Base-by-base conservation (phyloP, 139 green algal genomes). In the Chlorella sp. region DNA sequence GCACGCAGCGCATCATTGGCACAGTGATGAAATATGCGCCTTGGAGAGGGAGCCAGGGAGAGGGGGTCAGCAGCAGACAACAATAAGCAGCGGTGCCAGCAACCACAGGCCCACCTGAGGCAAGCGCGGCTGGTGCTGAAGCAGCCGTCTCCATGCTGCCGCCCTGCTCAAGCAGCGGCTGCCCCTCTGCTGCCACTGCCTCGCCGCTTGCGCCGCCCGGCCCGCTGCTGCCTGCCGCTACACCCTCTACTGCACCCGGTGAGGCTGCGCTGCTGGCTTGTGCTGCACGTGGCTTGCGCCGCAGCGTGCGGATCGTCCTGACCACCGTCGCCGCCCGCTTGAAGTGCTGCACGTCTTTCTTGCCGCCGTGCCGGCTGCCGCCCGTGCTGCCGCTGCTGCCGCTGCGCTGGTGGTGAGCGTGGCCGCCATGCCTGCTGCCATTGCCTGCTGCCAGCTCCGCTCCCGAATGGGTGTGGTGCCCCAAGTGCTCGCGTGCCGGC, bases 271-370 rank as follows among this genome's bases (percentile, higher is more conserved):
- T 1, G 51, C 30, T 30, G 30, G 51, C 12, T 28, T 36, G 6
- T 63, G 71, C 26, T 34, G 23, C 78, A 47, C 64, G 28, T 16
- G 63, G 30, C 63, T n/a, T 56, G 38, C 70, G 38, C 70, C 44
- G 74, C 62, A 72, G 20, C 0, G 38, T 83, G 62, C 78, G 62
- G 3, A 83, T 64, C 3, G 39, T 73, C 34, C 78, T 60, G 39
- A 83, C 78, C 26, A 83, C 60, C 0, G 78, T 83, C 20, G 39
- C 39, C 13, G 62, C 60, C 13, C 78, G 78, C 62, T 63, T 41
- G 21, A 38, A 74, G 44, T 20, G 13, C 56, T 69, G 32, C 36
- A 28, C 16, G 76, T 6, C 39, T 13, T 4, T 13, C 16, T 26
- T 41, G 78, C 62, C 39, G 62, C 38, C 34, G 25, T 21, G 34